Base-by-base conservation (phyloP, 208 protist genomes). In the Wallacemonas collosoma region DNA sequence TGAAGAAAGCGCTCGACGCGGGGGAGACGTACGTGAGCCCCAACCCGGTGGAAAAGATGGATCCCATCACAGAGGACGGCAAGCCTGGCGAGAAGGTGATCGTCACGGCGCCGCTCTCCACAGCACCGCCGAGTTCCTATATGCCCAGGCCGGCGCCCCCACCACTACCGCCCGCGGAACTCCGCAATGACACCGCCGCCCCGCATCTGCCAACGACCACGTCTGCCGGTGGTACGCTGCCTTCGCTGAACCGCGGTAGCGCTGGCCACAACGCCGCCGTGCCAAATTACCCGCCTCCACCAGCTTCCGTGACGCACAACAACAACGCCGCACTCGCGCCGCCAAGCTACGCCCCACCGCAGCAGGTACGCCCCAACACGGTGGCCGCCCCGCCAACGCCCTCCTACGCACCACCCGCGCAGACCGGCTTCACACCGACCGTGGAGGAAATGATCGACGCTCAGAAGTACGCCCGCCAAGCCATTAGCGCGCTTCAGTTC, bases 401-500 rank as follows among this genome's bases (percentile, higher is more conserved):
- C 38, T 14, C 44, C n/a, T 38, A 8, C 53, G 14, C 47, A 4
- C 68, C 57, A 38, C 51, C 72, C 8, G 44, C 62, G 9, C 1
- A 17, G 48, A 56, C 62, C 26, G 47, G 44, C 1, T 72, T 79
- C 15, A 75, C 75, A 57, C 80, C 84, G 26, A 81, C 85, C 2
- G 73, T 90, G 9, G 87, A 95, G 7, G 79, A 79, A 5, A 93
- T 95, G 76, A 89, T 95, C 40, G 84, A 89, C 72, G 88, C 91
- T 6, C 91, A 95, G 72, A 93, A 95, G 55, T 80, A 77, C 54
- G 83, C 82, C 0, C 79, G 81, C 40, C 81, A 91, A 47, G 90
- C 86, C 15, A 87, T 95, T 5, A 87, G 81, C 53, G 90, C 90
- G 11, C 74, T 95, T 15, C 88, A 93, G 75, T 95, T 93, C 54